phyloP scores from a whole-genome alignment of 495 filamentous ascomycete genomes.

The Penicillium antarcticum region DNA sequence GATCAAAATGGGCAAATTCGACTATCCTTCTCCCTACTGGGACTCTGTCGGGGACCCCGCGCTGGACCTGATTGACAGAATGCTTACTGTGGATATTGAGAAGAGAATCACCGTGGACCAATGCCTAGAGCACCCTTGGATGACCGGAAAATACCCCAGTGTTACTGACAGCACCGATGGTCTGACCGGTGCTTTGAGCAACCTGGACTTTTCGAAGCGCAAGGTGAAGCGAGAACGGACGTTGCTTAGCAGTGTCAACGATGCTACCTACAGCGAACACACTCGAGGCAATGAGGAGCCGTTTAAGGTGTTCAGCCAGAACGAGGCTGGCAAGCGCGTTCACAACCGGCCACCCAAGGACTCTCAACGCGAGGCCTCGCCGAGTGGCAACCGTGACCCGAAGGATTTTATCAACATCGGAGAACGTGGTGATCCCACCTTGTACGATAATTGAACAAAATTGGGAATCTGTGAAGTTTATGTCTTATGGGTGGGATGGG shows the following conservation, averaged over 20 bases:
- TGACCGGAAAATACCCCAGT: conserved; percentile 48
- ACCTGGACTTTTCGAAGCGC: conserved; percentile 79
- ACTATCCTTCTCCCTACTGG: conserved; percentile 98
- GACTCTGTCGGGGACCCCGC: conserved; percentile 87
- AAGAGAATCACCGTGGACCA: conserved; percentile 83
- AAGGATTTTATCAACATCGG: conserved; percentile 78
- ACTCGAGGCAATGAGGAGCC: conserved; percentile 53
- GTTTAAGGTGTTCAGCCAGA: conserved; percentile 78
- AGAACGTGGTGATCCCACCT: conserved; percentile 72
- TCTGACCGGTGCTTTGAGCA: conserved; percentile 74
- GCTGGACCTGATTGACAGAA: conserved; percentile 88
- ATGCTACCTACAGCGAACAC: conserved; percentile 64
- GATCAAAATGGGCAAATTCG: conserved; percentile 83
- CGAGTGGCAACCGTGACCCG: conserved; percentile 60
- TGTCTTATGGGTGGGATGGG: not conserved
- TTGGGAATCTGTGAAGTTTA: not conserved
- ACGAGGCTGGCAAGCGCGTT: conserved; percentile 49
- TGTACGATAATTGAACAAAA: conserved; percentile 63
- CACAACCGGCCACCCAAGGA: conserved; percentile 35
- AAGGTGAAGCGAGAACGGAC: conserved; percentile 81
- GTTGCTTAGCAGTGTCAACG: conserved; percentile 76
- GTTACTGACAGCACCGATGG: conserved; percentile 88
- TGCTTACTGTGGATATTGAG: conserved; percentile 85
- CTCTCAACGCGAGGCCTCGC: conserved; percentile 50
- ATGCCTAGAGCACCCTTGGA: conserved; percentile 91